Conservation (phyloP, 352 stramenopile genomes). For the Aphanomyces astaci region DNA sequence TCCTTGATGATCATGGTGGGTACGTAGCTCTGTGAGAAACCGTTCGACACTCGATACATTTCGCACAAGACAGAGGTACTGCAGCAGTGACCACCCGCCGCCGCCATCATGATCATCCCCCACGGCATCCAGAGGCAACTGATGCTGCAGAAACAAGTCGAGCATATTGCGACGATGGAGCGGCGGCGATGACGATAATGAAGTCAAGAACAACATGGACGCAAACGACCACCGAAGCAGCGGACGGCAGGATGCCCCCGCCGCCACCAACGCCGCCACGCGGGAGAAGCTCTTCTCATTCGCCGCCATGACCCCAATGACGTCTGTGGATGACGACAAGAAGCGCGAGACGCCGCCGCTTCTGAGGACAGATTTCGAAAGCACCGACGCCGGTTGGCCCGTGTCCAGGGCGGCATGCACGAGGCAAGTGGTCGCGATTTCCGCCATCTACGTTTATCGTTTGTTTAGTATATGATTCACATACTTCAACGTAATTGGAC, state of each 20-base stretch:
- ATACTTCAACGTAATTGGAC: too few species aligned
- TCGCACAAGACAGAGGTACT: constrained; percentile 50
- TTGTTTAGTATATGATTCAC: too few species aligned
- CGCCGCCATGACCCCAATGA: constrained; percentile 52
- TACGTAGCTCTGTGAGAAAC: constrained; percentile 27
- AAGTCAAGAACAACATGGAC: constrained; percentile 38
- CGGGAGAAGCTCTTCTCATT: constrained; percentile 28
- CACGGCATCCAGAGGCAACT: constrained; percentile 30
- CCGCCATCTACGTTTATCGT: constrained; percentile 29
- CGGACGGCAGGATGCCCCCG: constrained; percentile 35
- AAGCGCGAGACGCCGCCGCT: constrained; percentile 44
- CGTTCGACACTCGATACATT: constrained; percentile 38
- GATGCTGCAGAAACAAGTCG: constrained; percentile 27
- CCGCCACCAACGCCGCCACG: constrained; percentile 37
- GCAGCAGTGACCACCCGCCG: constrained; percentile 53
- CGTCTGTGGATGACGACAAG: constrained; percentile 29
- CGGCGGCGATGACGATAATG: too few species aligned
- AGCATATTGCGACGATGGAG: constrained; percentile 15
- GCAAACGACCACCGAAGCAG: constrained; percentile 57
- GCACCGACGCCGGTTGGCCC: constrained; percentile 29
- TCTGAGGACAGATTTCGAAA: constrained; percentile 40
- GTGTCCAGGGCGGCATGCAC: constrained; percentile 40
- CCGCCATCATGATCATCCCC: constrained; percentile 42
- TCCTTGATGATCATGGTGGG: constrained; percentile 11
- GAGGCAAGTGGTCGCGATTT: constrained; percentile 52